phyloP scores from a whole-genome alignment of 1,284 basidiomycete species.

The Pyrrhoderma noxium region DNA sequence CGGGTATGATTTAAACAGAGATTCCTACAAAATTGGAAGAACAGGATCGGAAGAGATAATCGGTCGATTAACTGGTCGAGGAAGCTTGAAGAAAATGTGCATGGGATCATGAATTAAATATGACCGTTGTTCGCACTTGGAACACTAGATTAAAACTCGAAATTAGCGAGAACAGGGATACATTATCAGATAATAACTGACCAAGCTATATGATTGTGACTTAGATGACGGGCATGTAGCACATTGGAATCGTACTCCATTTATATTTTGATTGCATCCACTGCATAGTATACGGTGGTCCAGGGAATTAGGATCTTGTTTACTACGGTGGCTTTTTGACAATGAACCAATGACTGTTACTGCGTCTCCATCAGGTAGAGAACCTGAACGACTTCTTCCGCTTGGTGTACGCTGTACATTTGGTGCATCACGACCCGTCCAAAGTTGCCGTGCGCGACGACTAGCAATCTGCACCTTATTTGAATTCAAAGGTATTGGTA shows the following conservation, averaged over 20 bases:
- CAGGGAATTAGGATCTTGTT: slow-evolving; percentile 23
- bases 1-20: not conserved
- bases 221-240: slow-evolving; percentile 62
- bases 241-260: slow-evolving; percentile 71
- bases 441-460: slow-evolving; percentile 64
- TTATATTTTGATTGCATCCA: slow-evolving; percentile 55
- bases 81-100: slow-evolving; percentile 83
- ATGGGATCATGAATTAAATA: slow-evolving; percentile 73
- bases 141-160: slow-evolving; percentile 46
- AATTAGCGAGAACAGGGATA: slow-evolving; percentile 5
- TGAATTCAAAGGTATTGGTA: slow-evolving; percentile 72
- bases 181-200: slow-evolving; percentile 24
- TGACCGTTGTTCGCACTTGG: slow-evolving; percentile 68
- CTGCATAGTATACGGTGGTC: slow-evolving; percentile 56
- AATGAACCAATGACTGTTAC: slow-evolving; percentile 51
- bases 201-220: slow-evolving; percentile 55
- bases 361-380: slow-evolving; percentile 43
- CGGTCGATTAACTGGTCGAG: slow-evolving; percentile 63
- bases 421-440: slow-evolving; percentile 70
- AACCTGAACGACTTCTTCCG: slow-evolving; percentile 41
- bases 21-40: slow-evolving; percentile 59
- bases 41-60: slow-evolving; percentile 56
- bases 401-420: slow-evolving; percentile 35
- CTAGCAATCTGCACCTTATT: slow-evolving; percentile 70
- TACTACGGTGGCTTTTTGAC: slow-evolving; percentile 22